These are phyloP conservation scores for Aspergillus cavernicola DNA, from an alignment of 495 filamentous ascomycete genomes.

Conservation along the genomic window DNA sequence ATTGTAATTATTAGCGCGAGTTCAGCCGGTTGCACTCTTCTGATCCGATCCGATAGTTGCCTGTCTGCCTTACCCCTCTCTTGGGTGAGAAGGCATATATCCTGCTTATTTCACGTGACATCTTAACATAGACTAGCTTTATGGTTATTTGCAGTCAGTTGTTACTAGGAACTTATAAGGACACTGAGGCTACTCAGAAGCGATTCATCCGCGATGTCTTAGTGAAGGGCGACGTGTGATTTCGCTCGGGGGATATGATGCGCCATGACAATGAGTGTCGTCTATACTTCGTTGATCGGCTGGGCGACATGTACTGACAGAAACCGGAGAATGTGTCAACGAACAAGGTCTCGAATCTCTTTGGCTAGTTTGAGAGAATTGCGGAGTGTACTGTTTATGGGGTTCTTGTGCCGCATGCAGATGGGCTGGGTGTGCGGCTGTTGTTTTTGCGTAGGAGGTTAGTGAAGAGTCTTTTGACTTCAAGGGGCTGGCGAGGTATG, in stretches of 20 bases:
- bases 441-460: neutral
- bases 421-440: constrained; percentile 9
- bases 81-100: too few relatives aligned
- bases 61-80: too few relatives aligned
- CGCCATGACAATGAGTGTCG: neutral
- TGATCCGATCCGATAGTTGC: too few relatives aligned
- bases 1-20: too few relatives aligned
- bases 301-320: constrained; percentile 7
- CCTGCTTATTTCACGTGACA: too few relatives aligned
- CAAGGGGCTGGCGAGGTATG: neutral
- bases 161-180: too few relatives aligned
- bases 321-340: constrained; percentile 13
- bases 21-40: too few relatives aligned
- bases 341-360: neutral
- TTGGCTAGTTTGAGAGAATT: neutral
- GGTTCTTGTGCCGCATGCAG: neutral
- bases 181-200: neutral
- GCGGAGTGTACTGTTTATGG: constrained; percentile 3
- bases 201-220: constrained; percentile 3
- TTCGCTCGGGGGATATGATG: constrained; percentile 5
- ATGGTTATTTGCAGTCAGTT: too few relatives aligned
- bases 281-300: constrained; percentile 3
- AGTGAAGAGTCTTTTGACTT: neutral
- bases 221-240: constrained; percentile 5
- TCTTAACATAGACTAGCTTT: too few relatives aligned